Conservation (phyloP, 2,329 filamentous ascomycete species). For the Aspergillus pseudotamarii region DNA sequence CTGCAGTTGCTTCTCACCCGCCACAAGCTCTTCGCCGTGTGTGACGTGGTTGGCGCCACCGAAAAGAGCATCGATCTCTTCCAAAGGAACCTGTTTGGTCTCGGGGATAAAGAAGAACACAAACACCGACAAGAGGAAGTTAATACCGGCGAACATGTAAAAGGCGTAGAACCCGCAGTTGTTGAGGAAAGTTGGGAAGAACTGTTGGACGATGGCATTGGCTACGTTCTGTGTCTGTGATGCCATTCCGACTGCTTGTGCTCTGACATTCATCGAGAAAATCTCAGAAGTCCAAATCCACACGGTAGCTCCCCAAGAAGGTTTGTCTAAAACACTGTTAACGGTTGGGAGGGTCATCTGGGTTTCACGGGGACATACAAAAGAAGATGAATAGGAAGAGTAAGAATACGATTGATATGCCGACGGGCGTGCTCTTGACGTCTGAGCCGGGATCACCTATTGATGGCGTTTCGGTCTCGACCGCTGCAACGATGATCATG, state of each 20-base stretch:
- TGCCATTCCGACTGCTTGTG: slow-evolving; percentile 70
- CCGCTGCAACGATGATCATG: slow-evolving; percentile 67
- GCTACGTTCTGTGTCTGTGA: slow-evolving; percentile 64
- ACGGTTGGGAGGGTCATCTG: slow-evolving; percentile 15
- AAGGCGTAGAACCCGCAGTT: slow-evolving; percentile 61
- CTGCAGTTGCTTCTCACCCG: slow-evolving; percentile 26
- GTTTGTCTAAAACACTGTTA: slow-evolving; percentile 57
- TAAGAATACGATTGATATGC: slow-evolving; percentile 69
- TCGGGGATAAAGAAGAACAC: slow-evolving; percentile 57
- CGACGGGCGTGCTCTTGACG: slow-evolving; percentile 61
- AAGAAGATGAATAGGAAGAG: slow-evolving; percentile 65
- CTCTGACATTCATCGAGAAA: slow-evolving; percentile 72
- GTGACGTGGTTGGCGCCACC: slow-evolving; percentile 41
- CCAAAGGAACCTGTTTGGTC: slow-evolving; percentile 49
- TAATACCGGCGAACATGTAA: slow-evolving; percentile 58
- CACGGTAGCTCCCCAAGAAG: slow-evolving; percentile 69
- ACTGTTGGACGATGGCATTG: slow-evolving; percentile 69
- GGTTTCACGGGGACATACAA: slow-evolving; percentile 24
- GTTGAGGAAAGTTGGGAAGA: slow-evolving; percentile 68
- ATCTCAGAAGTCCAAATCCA: slow-evolving; percentile 74
- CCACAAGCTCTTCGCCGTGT: slow-evolving; percentile 36
- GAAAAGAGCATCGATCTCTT: slow-evolving; percentile 43
- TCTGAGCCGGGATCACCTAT: slow-evolving; percentile 37
- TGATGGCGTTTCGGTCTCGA: slow-evolving; percentile 61
- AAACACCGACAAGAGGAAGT: slow-evolving; percentile 53